phyloP scores from a whole-genome alignment of 805 yeast species.

The Wickerhamomyces bovis region DNA sequence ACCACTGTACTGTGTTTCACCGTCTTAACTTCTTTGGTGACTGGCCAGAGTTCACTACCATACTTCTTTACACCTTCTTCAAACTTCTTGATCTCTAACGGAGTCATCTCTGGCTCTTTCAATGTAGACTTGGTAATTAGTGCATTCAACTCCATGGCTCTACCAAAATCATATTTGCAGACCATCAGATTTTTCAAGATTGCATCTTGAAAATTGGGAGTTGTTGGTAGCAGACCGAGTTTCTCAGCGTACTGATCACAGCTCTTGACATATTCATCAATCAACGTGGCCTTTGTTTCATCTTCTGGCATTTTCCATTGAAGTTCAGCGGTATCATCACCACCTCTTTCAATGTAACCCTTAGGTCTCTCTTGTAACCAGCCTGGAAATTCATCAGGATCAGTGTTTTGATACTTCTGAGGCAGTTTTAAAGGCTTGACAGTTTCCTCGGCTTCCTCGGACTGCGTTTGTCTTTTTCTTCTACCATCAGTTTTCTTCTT shows the following conservation, averaged over 20 bases:
- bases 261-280: constrained; percentile 49
- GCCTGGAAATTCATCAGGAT: constrained; percentile 48
- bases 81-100: constrained; percentile 59
- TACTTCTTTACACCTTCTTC: constrained; percentile 66
- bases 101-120: constrained; percentile 70
- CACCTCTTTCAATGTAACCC: constrained; percentile 84
- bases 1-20: constrained; percentile 78
- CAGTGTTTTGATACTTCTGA: constrained; percentile 33
- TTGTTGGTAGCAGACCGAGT: constrained; percentile 48
- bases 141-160: constrained; percentile 42
- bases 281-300: constrained; percentile 19
- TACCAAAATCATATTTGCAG: constrained; percentile 41
- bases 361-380: constrained; percentile 78
- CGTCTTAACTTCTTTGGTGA: constrained; percentile 61
- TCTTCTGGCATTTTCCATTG: constrained; percentile 54
- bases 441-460: constrained; percentile 18
- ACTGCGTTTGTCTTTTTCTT: constrained; percentile 17
- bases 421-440: constrained; percentile 37
- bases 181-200: constrained; percentile 51
- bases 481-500: constrained; percentile 22
- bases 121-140: constrained; percentile 50
- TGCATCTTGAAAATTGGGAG: constrained; percentile 82
- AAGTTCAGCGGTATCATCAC: constrained; percentile 55
- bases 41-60: constrained; percentile 79
- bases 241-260: constrained; percentile 53